Conservation (phyloP, 129 eudicot species). For the Arctium lappa region DNA sequence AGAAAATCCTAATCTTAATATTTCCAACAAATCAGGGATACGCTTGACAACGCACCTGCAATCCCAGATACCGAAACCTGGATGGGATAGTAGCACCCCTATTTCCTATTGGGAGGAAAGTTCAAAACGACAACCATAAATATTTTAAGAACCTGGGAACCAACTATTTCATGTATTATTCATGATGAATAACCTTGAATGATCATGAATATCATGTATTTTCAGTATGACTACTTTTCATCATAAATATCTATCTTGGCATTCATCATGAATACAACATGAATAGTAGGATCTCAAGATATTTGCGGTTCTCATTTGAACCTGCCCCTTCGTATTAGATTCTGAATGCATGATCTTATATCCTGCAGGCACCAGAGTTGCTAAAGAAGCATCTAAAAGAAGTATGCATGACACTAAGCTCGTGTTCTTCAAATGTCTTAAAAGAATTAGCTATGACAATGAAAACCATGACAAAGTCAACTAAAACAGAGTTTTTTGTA, state of each 20-base stretch:
- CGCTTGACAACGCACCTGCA: neutral
- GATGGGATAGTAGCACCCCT: neutral
- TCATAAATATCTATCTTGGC: neutral
- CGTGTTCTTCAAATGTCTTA: conserved; percentile 49
- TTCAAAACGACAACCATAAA: neutral
- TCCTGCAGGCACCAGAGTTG: conserved; percentile 58
- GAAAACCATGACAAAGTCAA: conserved; percentile 57
- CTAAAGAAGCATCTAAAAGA: conserved; percentile 60
- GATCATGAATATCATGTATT: neutral
- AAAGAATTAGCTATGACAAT: conserved; percentile 56
- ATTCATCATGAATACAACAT: neutral
- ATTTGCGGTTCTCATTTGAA: neutral
- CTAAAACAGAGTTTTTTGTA: conserved; percentile 43
- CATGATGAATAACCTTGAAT: neutral
- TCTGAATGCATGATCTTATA: conserved; percentile 1
- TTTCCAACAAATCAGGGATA: neutral
- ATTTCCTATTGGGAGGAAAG: neutral
- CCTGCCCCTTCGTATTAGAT: neutral
- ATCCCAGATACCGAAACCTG: neutral
- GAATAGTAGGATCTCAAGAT: neutral
- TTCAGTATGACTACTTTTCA: neutral
- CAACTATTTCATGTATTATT: neutral
- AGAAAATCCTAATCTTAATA: neutral
- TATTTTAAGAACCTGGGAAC: neutral
- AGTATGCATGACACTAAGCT: conserved; percentile 51